A percentile compares a stretch with the other conserved stretches of the same genome.
Evolutionary conservation across 495 filamentous ascomycete genomes (phyloP).

Genomic region (Tuber magnatum): DNA sequence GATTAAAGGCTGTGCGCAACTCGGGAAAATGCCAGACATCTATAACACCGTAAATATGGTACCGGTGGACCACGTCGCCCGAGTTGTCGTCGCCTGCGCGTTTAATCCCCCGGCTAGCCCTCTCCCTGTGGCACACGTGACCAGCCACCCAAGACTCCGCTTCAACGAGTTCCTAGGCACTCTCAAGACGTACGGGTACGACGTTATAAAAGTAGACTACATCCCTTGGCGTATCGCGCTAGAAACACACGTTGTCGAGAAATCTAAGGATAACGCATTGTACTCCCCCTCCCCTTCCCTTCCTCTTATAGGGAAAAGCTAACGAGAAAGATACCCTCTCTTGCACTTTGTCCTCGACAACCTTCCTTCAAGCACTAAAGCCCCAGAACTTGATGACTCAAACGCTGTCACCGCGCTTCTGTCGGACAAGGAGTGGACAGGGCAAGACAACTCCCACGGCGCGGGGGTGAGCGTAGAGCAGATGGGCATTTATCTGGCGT

Average conservation of each 20-base stretch:
- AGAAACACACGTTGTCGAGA: slow-evolving; percentile 43
- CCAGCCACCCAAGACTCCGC: slow-evolving; percentile 68
- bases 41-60: slow-evolving; percentile 86
- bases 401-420: slow-evolving; percentile 61
- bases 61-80: slow-evolving; percentile 76
- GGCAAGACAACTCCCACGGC: slow-evolving; percentile 56
- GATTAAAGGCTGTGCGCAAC: slow-evolving; percentile 81
- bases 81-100: slow-evolving; percentile 65
- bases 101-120: slow-evolving; percentile 53
- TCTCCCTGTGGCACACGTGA: slow-evolving; percentile 66
- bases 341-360: slow-evolving; percentile 77
- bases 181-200: slow-evolving; percentile 70
- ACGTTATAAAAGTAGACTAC: slow-evolving; percentile 63
- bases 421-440: slow-evolving; percentile 57
- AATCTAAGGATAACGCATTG: slow-evolving; percentile 36
- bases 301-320: background rate
- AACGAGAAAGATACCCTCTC: slow-evolving; percentile 56
- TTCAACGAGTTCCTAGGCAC: slow-evolving; percentile 70
- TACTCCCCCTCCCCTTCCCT: background rate
- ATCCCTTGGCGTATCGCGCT: slow-evolving; percentile 43
- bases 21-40: slow-evolving; percentile 64
- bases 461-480: slow-evolving; percentile 59
- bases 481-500: slow-evolving; percentile 67
- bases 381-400: slow-evolving; percentile 70
- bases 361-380: slow-evolving; percentile 67